These are phyloP conservation scores for Penicillium sp. DNA, from an alignment of 2,329 filamentous ascomycete genomes.

Conservation along the genomic window DNA sequence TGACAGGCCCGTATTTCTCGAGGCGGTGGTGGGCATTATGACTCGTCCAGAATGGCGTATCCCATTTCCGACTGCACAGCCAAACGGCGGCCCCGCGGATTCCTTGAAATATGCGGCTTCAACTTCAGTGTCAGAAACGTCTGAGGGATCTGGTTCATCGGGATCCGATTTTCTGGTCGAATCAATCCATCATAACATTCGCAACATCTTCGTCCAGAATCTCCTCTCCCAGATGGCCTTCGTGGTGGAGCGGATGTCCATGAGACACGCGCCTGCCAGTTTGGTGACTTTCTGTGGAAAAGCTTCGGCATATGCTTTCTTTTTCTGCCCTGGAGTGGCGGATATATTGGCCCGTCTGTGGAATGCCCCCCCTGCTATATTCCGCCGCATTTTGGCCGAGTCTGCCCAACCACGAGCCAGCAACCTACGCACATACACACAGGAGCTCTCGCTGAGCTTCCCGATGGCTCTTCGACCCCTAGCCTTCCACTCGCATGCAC, in stretches of 20 bases:
- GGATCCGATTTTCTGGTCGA: slow-evolving; percentile 66
- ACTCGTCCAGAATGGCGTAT: slow-evolving; percentile 82
- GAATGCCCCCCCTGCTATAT: slow-evolving; percentile 65
- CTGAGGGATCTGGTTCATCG: slow-evolving; percentile 54
- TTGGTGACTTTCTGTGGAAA: slow-evolving; percentile 85
- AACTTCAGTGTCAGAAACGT: slow-evolving; percentile 53
- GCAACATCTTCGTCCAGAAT: slow-evolving; percentile 81
- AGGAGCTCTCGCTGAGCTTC: slow-evolving; percentile 66
- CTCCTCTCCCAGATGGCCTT: slow-evolving; percentile 78
- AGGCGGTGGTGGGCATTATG: slow-evolving; percentile 79
- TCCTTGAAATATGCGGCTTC: slow-evolving; percentile 40
- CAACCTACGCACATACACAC: slow-evolving; percentile 52
- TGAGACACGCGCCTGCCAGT: slow-evolving; percentile 67
- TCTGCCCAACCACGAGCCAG: slow-evolving; percentile 60
- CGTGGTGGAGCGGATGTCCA: slow-evolving; percentile 84
- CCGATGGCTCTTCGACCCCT: slow-evolving; percentile 63
- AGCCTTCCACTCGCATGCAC: slow-evolving; percentile 61
- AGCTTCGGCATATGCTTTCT: slow-evolving; percentile 88
- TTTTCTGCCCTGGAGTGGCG: slow-evolving; percentile 82
- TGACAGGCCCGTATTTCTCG: slow-evolving; percentile 77
- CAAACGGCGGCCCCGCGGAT: slow-evolving; percentile 39
- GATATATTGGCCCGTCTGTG: slow-evolving; percentile 81
- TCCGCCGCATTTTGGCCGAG: slow-evolving; percentile 69
- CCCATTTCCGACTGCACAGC: slow-evolving; percentile 59
- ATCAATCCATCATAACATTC: slow-evolving; percentile 82